Evolutionary conservation across 2,329 filamentous ascomycete genomes (phyloP).

Genomic region (Botrytis fabae): DNA sequence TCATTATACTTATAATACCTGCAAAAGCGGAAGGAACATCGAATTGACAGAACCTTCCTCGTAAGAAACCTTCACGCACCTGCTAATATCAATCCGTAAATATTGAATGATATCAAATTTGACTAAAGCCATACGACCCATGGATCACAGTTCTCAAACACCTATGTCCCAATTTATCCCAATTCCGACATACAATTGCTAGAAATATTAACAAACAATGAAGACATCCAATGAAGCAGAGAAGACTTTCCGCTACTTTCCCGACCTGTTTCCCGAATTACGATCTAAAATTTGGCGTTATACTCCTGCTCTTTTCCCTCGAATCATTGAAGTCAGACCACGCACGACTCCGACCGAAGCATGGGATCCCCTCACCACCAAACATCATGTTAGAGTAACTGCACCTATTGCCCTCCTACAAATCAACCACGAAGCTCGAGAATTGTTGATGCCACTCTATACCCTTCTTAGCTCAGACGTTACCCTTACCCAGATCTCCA

Average conservation of each 20-base stretch:
- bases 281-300: background rate
- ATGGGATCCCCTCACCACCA: slow-evolving; percentile 14
- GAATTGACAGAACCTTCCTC: background rate
- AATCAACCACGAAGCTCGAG: slow-evolving; percentile 1
- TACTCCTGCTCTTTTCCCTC: slow-evolving; percentile 1
- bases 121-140: background rate
- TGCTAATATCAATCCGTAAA: background rate
- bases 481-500: background rate
- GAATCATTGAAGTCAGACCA: slow-evolving; percentile 18
- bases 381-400: background rate
- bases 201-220: background rate
- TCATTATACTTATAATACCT: no score
- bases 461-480: slow-evolving; percentile 4
- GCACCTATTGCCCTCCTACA: background rate
- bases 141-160: background rate
- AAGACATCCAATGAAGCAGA: background rate
- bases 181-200: background rate
- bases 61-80: background rate
- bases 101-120: background rate
- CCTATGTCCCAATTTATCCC: background rate
- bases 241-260: background rate
- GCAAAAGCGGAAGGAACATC: background rate
- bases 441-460: background rate
- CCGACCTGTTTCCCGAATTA: background rate
- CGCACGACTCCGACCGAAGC: background rate